Conservation (phyloP, 2,329 filamentous ascomycete species). For the Camillea tinctor region DNA sequence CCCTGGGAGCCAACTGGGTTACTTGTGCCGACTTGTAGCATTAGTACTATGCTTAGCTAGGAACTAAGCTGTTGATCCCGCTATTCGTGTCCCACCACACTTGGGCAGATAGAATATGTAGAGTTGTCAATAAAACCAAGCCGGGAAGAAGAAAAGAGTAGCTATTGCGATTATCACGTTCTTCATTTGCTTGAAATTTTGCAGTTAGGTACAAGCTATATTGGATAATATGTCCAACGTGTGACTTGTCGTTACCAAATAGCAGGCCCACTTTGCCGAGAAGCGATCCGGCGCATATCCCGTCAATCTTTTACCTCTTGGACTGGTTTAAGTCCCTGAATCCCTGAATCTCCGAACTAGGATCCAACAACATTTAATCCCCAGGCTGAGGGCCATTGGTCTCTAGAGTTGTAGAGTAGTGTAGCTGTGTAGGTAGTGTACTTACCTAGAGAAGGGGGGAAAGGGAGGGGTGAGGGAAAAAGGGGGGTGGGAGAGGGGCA, state of each 20-base stretch:
- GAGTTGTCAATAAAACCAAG: no score
- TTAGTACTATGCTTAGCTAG: no score
- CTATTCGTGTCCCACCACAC: no score
- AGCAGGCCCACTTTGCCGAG: not conserved
- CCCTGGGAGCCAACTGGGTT: not conserved
- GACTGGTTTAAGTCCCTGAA: not conserved
- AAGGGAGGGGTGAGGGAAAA: no score
- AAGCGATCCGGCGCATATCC: slow-evolving; percentile 1
- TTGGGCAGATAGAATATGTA: no score
- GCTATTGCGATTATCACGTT: not conserved
- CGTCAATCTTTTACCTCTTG: not conserved
- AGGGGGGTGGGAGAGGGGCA: not conserved
- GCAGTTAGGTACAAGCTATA: not conserved
- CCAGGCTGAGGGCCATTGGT: not conserved
- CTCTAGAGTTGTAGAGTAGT: no score
- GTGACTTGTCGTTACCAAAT: not conserved
- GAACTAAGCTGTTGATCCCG: no score
- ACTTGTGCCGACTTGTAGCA: not conserved
- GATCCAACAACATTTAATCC: not conserved
- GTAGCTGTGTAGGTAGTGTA: no score
- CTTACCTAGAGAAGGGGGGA: no score
- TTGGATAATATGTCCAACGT: not conserved
- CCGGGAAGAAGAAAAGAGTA: not conserved
- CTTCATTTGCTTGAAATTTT: not conserved
- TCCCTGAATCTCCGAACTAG: not conserved